Percentiles rank a stretch among this genome's conserved stretches.
Evolutionary conservation across 495 filamentous ascomycete genomes (phyloP).

Genomic region (Penicillium canescens): DNA sequence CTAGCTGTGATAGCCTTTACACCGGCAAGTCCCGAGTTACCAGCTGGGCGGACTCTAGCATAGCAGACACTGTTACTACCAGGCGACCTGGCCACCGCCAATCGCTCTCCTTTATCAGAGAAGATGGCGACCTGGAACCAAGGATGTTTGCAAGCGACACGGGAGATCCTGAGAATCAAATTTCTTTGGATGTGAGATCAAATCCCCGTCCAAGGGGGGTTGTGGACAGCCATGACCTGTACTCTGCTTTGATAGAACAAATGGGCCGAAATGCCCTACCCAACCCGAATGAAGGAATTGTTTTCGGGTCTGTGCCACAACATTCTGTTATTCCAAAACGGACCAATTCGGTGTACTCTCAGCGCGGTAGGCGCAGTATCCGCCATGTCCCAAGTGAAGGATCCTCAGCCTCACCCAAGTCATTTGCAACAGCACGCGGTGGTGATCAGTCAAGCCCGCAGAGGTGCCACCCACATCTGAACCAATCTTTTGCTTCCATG

Average conservation of each 20-base stretch:
- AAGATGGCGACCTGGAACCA: slow-evolving; percentile 54
- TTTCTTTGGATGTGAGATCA: slow-evolving; percentile 13
- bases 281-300: slow-evolving; percentile 32
- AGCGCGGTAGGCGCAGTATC: slow-evolving; percentile 31
- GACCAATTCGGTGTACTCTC: slow-evolving; percentile 26
- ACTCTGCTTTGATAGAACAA: slow-evolving; percentile 71
- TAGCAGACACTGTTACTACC: slow-evolving; percentile 47
- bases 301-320: slow-evolving; percentile 32
- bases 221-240: slow-evolving; percentile 66
- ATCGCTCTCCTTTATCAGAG: slow-evolving; percentile 66
- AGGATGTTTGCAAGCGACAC: slow-evolving; percentile 1
- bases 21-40: slow-evolving; percentile 68
- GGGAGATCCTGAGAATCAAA: slow-evolving; percentile 6
- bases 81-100: slow-evolving; percentile 46
- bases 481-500: not conserved
- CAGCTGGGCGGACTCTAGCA: slow-evolving; percentile 71
- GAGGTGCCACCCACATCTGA: not conserved
- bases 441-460: slow-evolving; percentile 26
- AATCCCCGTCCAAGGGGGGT: slow-evolving; percentile 19
- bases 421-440: slow-evolving; percentile 31
- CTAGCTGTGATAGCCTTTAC: slow-evolving; percentile 48
- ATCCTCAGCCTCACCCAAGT: slow-evolving; percentile 30
- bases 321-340: slow-evolving; percentile 35
- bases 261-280: slow-evolving; percentile 40
- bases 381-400: slow-evolving; percentile 35